These are phyloP conservation scores for Septoria petroselini DNA, from an alignment of 2,329 filamentous ascomycete species.

Conservation along the genomic window DNA sequence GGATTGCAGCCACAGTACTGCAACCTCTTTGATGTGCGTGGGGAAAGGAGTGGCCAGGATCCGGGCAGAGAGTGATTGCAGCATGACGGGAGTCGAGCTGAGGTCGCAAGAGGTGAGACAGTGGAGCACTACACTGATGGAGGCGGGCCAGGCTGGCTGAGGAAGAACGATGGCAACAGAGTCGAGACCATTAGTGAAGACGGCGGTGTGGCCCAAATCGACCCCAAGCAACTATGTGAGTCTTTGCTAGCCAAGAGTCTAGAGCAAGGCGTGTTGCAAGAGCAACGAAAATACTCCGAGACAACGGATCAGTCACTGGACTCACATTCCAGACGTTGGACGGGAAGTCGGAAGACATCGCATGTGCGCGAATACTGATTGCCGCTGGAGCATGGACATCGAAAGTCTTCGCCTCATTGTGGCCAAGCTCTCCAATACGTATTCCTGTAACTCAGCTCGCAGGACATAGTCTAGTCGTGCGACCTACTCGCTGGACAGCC, in stretches of 20 bases:
- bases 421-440: constrained; percentile 52
- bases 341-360: constrained; percentile 48
- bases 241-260: constrained; percentile 61
- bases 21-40: constrained; percentile 52
- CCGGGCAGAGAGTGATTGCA: constrained; percentile 58
- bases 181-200: constrained; percentile 62
- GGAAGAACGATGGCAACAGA: constrained; percentile 51
- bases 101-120: constrained; percentile 46
- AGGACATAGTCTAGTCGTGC: constrained; percentile 69
- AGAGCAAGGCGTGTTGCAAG: constrained; percentile 59
- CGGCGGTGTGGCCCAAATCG: constrained; percentile 63
- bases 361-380: constrained; percentile 64
- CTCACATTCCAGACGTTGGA: constrained; percentile 51
- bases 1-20: constrained; percentile 59
- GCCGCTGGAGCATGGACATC: constrained; percentile 70
- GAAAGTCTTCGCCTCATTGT: constrained; percentile 62
- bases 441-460: constrained; percentile 63
- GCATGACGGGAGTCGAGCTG: constrained; percentile 61
- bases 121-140: constrained; percentile 33
- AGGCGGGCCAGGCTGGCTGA: constrained; percentile 58
- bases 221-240: constrained; percentile 63
- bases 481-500: constrained; percentile 54
- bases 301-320: constrained; percentile 53
- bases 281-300: constrained; percentile 52
- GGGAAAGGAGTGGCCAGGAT: constrained; percentile 18